phyloP scores from a whole-genome alignment of 2,329 filamentous ascomycete genomes.

The Triangularia verruculosa region DNA sequence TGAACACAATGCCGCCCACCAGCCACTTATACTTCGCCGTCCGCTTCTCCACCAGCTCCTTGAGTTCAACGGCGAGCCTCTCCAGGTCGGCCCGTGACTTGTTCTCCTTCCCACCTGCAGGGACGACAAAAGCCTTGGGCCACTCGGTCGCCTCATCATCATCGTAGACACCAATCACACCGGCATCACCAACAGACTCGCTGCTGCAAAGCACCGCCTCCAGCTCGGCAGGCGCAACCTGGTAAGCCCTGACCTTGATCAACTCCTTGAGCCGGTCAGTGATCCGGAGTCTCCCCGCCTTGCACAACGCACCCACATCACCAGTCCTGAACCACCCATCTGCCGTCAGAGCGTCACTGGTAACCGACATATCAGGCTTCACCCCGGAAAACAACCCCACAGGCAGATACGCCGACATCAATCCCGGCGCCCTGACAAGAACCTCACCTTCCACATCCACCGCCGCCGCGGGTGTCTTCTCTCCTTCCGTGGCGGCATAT shows the following conservation, averaged over 20 bases:
- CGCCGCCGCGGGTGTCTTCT: constrained; percentile 39
- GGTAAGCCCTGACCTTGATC: constrained; percentile 44
- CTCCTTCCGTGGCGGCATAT: constrained; percentile 33
- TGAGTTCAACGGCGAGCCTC: constrained; percentile 52
- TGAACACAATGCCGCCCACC: constrained; percentile 64
- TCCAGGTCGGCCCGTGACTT: constrained; percentile 34
- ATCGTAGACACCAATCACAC: constrained; percentile 55
- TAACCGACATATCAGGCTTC: constrained; percentile 37
- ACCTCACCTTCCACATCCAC: constrained; percentile 60
- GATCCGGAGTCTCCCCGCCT: constrained; percentile 57
- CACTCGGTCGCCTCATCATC: constrained; percentile 58
- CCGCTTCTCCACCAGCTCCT: constrained; percentile 55
- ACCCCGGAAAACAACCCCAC: constrained; percentile 41
- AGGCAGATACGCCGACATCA: constrained; percentile 68
- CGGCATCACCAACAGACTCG: constrained; percentile 45
- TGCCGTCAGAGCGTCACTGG: constrained; percentile 37
- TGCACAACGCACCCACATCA: constrained; percentile 54
- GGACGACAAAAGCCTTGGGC: constrained; percentile 52
- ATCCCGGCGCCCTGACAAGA: constrained; percentile 59
- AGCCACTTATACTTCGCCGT: constrained; percentile 64
- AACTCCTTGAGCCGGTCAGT: constrained; percentile 69
- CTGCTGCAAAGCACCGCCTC: constrained; percentile 37
- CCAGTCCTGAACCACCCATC: constrained; percentile 72
- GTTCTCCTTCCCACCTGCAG: constrained; percentile 23
- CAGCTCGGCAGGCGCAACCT: constrained; percentile 43